These are phyloP conservation scores for Saccharomycopsis javanensis DNA, from an alignment of 805 yeast species.

Conservation along the genomic window DNA sequence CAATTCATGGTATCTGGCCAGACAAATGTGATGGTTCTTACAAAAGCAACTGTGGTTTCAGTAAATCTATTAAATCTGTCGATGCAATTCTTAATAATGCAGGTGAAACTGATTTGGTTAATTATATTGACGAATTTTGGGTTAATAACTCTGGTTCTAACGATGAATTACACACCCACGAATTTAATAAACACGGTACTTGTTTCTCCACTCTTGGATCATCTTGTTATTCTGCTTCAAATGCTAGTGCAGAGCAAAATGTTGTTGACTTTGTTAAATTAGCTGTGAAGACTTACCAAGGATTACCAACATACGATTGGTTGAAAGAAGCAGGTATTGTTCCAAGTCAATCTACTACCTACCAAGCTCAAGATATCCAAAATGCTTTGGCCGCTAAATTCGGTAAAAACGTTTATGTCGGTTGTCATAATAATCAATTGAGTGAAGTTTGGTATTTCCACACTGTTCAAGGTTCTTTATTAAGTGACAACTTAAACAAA, in stretches of 20 bases:
- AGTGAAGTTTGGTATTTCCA: conserved; percentile 66
- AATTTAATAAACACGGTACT: conserved; percentile 89
- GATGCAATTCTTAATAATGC: conserved; percentile 1
- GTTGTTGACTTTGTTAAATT: conserved; percentile 31
- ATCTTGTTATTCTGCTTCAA: conserved; percentile 10
- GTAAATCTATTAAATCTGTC: neutral
- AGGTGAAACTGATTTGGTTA: conserved; percentile 25
- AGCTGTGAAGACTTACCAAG: conserved; percentile 46
- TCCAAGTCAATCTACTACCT: conserved; percentile 51
- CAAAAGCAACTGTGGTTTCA: conserved; percentile 61
- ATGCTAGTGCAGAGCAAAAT: conserved; percentile 23
- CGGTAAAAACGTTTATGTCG: conserved; percentile 48
- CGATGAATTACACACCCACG: conserved; percentile 74
- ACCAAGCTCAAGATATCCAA: conserved; percentile 45
- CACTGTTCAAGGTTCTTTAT: conserved; percentile 60
- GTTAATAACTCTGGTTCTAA: conserved; percentile 61
- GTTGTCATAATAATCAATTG: conserved; percentile 40
- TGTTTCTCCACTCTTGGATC: conserved; percentile 63
- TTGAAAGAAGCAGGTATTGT: conserved; percentile 57
- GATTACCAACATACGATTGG: conserved; percentile 58
- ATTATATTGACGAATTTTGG: conserved; percentile 56
- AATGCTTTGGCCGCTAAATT: conserved; percentile 40
- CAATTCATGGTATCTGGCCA: conserved; percentile 85
- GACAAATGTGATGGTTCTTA: conserved; percentile 79
- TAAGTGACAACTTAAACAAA: conserved; percentile 52